phyloP scores from a whole-genome alignment of 208 protist genomes.

The Wallacemonas sp. region DNA sequence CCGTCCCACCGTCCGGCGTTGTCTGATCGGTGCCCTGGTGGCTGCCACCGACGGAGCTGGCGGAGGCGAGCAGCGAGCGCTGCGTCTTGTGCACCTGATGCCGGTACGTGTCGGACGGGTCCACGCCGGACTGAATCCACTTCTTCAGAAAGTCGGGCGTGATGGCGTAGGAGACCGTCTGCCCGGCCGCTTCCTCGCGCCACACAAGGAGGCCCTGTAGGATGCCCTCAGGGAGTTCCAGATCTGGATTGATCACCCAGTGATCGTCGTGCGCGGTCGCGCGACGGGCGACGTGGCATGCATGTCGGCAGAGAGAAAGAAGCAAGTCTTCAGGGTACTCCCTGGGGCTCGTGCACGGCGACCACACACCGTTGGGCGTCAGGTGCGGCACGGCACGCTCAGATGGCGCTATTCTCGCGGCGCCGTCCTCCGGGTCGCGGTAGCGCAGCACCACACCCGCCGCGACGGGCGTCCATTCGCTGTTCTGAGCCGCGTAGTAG shows the following conservation, averaged over 20 bases:
- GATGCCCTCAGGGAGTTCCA: conserved; percentile 33
- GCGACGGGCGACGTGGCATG: conserved; percentile 37
- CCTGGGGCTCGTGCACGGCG: conserved; percentile 18
- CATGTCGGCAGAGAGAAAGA: conserved; percentile 53
- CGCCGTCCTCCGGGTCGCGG: too few species aligned
- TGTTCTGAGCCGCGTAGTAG: neutral
- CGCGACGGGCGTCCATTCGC: conserved; percentile 25
- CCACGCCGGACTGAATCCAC: conserved; percentile 35
- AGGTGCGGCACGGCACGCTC: too few species aligned
- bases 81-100: conserved; percentile 16
- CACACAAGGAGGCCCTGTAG: conserved; percentile 36
- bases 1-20: too few species aligned
- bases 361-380: neutral
- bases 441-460: conserved; percentile 44
- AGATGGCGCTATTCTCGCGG: too few species aligned
- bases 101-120: conserved; percentile 24
- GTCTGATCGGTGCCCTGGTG: neutral
- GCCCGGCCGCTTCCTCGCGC: conserved; percentile 32
- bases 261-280: conserved; percentile 43
- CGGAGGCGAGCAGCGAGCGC: neutral
- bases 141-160: conserved; percentile 51
- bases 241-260: conserved; percentile 46
- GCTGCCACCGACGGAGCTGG: neutral
- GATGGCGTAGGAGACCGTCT: conserved; percentile 48
- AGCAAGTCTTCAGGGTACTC: conserved; percentile 64